A percentile compares a stretch with the other conserved stretches of the same genome.
Evolutionary conservation across 2,329 filamentous ascomycete species (phyloP).

Genomic region (Lizonia empirigonia): DNA sequence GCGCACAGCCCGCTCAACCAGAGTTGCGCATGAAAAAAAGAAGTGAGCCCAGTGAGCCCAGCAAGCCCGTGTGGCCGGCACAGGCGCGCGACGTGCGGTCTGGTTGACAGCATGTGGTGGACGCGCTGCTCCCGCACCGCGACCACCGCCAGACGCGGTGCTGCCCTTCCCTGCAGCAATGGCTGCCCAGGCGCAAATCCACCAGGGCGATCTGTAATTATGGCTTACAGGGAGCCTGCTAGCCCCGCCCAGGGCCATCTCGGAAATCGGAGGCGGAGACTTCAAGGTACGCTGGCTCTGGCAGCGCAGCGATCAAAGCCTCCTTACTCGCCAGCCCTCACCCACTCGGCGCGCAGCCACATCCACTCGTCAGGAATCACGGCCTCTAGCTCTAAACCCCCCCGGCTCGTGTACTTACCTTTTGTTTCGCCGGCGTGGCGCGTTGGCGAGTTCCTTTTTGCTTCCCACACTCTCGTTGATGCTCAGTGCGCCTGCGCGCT

Average conservation of each 20-base stretch:
- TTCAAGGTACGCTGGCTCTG: slow-evolving; percentile 35
- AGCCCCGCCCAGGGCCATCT: slow-evolving; percentile 41
- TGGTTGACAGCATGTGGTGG: slow-evolving; percentile 11
- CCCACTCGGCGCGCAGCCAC: slow-evolving; percentile 43
- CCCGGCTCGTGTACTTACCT: slow-evolving; percentile 32
- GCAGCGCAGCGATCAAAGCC: slow-evolving; percentile 22
- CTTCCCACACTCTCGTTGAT: slow-evolving; percentile 27
- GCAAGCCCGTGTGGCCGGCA: background rate
- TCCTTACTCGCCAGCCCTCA: slow-evolving; percentile 32
- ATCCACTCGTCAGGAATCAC: slow-evolving; percentile 37
- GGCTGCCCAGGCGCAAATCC: slow-evolving; percentile 44
- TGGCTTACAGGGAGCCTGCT: slow-evolving; percentile 40
- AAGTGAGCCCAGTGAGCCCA: too few species aligned
- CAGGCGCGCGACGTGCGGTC: background rate
- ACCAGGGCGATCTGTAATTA: slow-evolving; percentile 47
- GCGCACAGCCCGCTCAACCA: slow-evolving; percentile 20
- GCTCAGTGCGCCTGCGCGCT: slow-evolving; percentile 27
- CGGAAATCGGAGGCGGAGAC: slow-evolving; percentile 44
- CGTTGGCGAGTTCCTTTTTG: slow-evolving; percentile 39
- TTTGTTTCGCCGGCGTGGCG: slow-evolving; percentile 43
- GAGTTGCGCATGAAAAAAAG: slow-evolving; percentile 5
- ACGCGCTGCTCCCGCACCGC: slow-evolving; percentile 1
- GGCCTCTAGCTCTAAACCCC: slow-evolving; percentile 22
- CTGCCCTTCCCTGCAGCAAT: slow-evolving; percentile 45
- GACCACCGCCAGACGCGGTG: slow-evolving; percentile 19